Evolutionary conservation across 805 yeast genomes (phyloP).

Genomic region (Debaryomyces castellii): DNA sequence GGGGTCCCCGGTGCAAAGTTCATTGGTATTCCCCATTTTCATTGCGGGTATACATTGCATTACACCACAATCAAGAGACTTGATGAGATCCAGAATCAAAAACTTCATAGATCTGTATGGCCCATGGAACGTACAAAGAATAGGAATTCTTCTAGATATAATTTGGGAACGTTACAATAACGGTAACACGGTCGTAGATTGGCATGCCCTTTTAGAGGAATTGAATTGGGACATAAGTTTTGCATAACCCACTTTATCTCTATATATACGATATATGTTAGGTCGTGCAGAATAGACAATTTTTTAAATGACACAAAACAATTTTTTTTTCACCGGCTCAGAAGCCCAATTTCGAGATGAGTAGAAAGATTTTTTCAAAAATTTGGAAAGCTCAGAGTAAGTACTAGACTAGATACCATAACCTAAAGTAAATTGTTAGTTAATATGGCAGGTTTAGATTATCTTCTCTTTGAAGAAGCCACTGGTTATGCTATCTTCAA

Average conservation of each 20-base stretch:
- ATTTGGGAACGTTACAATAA: slow-evolving; percentile 48
- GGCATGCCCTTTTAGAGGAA: slow-evolving; percentile 65
- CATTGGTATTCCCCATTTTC: slow-evolving; percentile 74
- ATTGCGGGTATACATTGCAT: slow-evolving; percentile 73
- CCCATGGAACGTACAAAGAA: slow-evolving; percentile 59
- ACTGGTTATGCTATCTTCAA: slow-evolving; percentile 97
- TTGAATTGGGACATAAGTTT: slow-evolving; percentile 80
- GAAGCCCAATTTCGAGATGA: slow-evolving; percentile 8
- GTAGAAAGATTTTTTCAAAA: slow-evolving; percentile 8
- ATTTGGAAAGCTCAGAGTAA: background rate
- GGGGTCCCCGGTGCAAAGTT: slow-evolving; percentile 68
- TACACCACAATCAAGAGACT: slow-evolving; percentile 48
- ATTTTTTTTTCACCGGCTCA: slow-evolving; percentile 5
- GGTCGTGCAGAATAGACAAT: background rate
- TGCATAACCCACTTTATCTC: slow-evolving; percentile 44
- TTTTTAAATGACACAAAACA: slow-evolving; percentile 7
- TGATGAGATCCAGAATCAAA: slow-evolving; percentile 52
- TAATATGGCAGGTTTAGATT: slow-evolving; percentile 74
- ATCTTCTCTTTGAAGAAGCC: slow-evolving; percentile 94
- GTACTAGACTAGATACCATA: background rate
- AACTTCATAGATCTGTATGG: slow-evolving; percentile 61
- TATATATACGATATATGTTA: background rate
- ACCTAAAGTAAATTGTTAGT: slow-evolving; percentile 1
- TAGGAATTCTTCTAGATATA: slow-evolving; percentile 42
- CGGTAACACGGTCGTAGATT: slow-evolving; percentile 66